These are phyloP conservation scores for Ogataea pignaliae DNA, from an alignment of 805 yeast species.

Conservation along the genomic window DNA sequence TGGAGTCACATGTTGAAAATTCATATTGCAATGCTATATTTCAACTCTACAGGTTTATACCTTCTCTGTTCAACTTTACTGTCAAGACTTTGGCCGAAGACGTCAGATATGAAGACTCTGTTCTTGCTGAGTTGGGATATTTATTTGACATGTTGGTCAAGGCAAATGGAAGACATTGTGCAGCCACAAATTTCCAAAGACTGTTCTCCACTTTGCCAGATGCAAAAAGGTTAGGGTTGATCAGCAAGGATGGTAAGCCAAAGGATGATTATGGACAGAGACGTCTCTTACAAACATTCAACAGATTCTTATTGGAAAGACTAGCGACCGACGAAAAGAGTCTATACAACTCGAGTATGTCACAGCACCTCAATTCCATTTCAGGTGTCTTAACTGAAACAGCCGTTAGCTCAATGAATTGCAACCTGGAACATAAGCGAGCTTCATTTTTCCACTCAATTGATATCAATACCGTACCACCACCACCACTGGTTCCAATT, in stretches of 20 bases:
- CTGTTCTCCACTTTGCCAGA: constrained; percentile 44
- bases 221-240: constrained; percentile 48
- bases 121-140: constrained; percentile 81
- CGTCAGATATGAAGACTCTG: constrained; percentile 41
- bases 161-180: constrained; percentile 73
- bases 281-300: constrained; percentile 47
- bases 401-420: constrained; percentile 36
- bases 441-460: constrained; percentile 35
- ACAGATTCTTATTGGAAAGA: constrained; percentile 52
- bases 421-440: constrained; percentile 34
- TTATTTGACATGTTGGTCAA: constrained; percentile 87
- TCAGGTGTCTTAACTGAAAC: constrained; percentile 43
- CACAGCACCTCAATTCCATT: constrained; percentile 24
- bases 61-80: constrained; percentile 65
- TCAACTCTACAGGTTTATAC: constrained; percentile 75
- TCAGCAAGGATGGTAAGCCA: constrained; percentile 45
- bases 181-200: constrained; percentile 73
- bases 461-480: constrained; percentile 35
- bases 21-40: constrained; percentile 73
- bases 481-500: constrained; percentile 30
- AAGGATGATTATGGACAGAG: constrained; percentile 42
- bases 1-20: constrained; percentile 84
- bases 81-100: constrained; percentile 52
- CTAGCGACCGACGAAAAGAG: constrained; percentile 46
- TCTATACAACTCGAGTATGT: constrained; percentile 20